Evolutionary conservation across 2,329 filamentous ascomycete species (phyloP).

Genomic region (Macrophomina phaseolina): DNA sequence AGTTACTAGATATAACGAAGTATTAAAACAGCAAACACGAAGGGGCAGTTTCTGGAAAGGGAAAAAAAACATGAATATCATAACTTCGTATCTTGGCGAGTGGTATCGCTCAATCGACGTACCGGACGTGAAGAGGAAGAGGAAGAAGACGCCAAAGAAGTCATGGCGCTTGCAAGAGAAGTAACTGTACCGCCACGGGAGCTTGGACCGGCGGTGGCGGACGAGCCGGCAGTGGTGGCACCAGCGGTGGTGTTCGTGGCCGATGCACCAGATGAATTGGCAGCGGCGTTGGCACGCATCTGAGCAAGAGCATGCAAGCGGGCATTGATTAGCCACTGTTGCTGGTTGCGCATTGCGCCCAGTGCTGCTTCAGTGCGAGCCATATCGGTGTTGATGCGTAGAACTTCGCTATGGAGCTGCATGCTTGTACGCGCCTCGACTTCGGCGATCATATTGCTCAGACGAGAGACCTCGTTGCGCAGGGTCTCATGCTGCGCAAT

Average conservation of each 20-base stretch:
- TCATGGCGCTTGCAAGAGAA: not conserved
- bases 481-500: constrained; percentile 66
- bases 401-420: constrained; percentile 67
- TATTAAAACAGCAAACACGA: not conserved
- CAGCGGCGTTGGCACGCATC: constrained; percentile 18
- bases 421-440: constrained; percentile 66
- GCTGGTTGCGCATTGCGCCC: constrained; percentile 25
- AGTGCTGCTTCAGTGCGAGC: constrained; percentile 60
- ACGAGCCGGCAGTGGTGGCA: not conserved
- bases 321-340: constrained; percentile 27
- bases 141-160: not conserved
- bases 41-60: not conserved
- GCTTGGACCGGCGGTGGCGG: constrained; percentile 5
- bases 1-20: too few species aligned
- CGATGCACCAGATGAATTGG: not conserved
- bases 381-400: constrained; percentile 67
- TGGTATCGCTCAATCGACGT: constrained; percentile 20
- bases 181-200: not conserved
- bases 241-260: constrained; percentile 10
- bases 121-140: constrained; percentile 19
- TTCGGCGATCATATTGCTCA: constrained; percentile 61
- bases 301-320: constrained; percentile 25
- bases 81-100: constrained; percentile 26
- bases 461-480: constrained; percentile 63
- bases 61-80: constrained; percentile 1